Evolutionary conservation across 805 yeast genomes (phyloP).

Genomic region (Isabelozyma gotoi): DNA sequence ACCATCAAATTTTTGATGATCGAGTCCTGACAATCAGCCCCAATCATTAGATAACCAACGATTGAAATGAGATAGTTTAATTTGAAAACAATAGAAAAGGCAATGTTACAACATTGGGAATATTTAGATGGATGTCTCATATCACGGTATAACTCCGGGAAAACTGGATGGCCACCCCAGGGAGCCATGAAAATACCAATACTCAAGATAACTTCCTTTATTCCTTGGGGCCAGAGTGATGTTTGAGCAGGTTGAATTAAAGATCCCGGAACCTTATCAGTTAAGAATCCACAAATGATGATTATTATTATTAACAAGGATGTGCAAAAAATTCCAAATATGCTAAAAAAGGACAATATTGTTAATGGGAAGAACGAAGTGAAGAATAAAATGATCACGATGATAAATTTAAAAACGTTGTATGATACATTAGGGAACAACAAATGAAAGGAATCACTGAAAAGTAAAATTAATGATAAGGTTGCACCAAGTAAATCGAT

Average conservation of each 20-base stretch:
- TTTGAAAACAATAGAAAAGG: constrained; percentile 57
- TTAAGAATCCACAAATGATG: constrained; percentile 45
- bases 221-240: constrained; percentile 28
- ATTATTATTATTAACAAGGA: constrained; percentile 48
- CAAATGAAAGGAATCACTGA: constrained; percentile 57
- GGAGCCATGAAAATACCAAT: constrained; percentile 75
- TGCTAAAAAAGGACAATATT: constrained; percentile 52
- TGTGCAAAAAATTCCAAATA: constrained; percentile 58
- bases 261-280: constrained; percentile 52
- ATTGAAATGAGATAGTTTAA: constrained; percentile 64
- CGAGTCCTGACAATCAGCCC: constrained; percentile 63
- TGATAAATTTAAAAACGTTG: constrained; percentile 39
- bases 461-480: constrained; percentile 55
- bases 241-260: constrained; percentile 47
- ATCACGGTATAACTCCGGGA: constrained; percentile 70
- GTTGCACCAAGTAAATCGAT: constrained; percentile 64
- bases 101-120: constrained; percentile 47
- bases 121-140: constrained; percentile 69
- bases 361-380: constrained; percentile 56
- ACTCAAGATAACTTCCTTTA: constrained; percentile 44
- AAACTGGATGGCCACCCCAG: constrained; percentile 83
- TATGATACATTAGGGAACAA: constrained; percentile 39
- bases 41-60: constrained; percentile 80
- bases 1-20: constrained; percentile 72
- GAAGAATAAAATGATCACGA: constrained; percentile 40